Conservation (phyloP, 2,329 filamentous ascomycete genomes). For the Verticillium dahliae region DNA sequence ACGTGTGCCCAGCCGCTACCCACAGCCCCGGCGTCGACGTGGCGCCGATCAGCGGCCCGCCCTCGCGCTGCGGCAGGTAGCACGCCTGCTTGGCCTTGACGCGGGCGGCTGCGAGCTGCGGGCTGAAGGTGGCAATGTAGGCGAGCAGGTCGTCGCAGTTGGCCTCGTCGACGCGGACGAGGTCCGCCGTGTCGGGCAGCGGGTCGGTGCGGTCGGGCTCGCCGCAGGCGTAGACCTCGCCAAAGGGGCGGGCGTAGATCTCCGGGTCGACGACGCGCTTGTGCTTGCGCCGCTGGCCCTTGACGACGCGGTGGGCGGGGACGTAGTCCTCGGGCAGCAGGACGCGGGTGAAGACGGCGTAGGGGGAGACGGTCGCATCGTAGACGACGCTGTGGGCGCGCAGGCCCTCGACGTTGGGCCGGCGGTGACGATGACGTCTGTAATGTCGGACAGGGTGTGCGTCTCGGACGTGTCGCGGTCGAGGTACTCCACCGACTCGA, state of each 20-base stretch:
- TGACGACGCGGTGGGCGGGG: conserved; percentile 38
- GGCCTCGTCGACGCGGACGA: conserved; percentile 66
- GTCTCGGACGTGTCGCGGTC: conserved; percentile 34
- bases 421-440: conserved; percentile 49
- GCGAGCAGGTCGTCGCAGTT: conserved; percentile 82
- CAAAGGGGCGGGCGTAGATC: conserved; percentile 84
- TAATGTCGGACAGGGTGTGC: conserved; percentile 34
- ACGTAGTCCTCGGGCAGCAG: conserved; percentile 60
- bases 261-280: conserved; percentile 72
- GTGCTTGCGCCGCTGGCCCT: conserved; percentile 46
- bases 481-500: conserved; percentile 56
- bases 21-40: conserved; percentile 69
- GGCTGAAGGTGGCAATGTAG: conserved; percentile 62
- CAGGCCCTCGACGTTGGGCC: conserved; percentile 53
- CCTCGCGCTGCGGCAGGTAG: conserved; percentile 77
- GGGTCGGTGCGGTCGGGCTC: conserved; percentile 74
- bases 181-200: conserved; percentile 67
- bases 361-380: conserved; percentile 59
- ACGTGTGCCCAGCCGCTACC: conserved; percentile 86
- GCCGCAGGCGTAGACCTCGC: conserved; percentile 88
- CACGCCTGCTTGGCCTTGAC: conserved; percentile 79
- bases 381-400: conserved; percentile 62
- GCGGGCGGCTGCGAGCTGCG: conserved; percentile 61
- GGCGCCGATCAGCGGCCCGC: conserved; percentile 68
- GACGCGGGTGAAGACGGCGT: conserved; percentile 84